Evolutionary conservation across 2,329 filamentous ascomycete genomes (phyloP).

Genomic region (Aspergillus spinulosporus): DNA sequence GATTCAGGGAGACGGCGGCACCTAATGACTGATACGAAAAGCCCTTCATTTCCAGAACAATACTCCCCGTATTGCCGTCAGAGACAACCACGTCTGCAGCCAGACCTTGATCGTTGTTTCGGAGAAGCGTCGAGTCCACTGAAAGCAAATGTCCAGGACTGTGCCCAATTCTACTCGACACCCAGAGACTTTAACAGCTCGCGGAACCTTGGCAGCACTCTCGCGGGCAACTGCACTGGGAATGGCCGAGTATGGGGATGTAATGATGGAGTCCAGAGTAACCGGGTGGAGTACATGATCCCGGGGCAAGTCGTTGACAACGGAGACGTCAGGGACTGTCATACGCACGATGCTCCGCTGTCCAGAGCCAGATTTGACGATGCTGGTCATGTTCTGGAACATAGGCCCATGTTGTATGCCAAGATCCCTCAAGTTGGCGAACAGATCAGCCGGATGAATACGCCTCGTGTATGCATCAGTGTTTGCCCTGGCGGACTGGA

Average conservation of each 20-base stretch:
- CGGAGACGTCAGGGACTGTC: neutral
- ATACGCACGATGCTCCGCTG: neutral
- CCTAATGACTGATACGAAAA: too few species aligned
- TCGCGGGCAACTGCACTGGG: neutral
- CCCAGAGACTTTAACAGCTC: neutral
- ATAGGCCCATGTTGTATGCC: neutral
- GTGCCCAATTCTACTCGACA: neutral
- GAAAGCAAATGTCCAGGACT: too few species aligned
- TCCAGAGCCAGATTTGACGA: neutral
- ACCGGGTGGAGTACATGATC: neutral
- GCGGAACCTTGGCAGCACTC: constrained; percentile 9
- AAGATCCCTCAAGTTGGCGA: neutral
- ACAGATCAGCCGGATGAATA: neutral
- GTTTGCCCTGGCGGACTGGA: neutral
- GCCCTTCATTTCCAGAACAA: too few species aligned
- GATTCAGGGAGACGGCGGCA: too few species aligned
- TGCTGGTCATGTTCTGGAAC: neutral
- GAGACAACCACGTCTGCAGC: too few species aligned
- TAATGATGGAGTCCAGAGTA: neutral
- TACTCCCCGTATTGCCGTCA: too few species aligned
- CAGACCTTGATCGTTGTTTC: too few species aligned
- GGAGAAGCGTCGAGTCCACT: too few species aligned
- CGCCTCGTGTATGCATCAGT: neutral
- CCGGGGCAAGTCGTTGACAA: neutral
- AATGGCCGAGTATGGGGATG: neutral